Percentiles rank a stretch among this genome's conserved stretches.
Conservation (phyloP, 2,329 filamentous ascomycete species). For the Aspergillus ochraceus region DNA sequence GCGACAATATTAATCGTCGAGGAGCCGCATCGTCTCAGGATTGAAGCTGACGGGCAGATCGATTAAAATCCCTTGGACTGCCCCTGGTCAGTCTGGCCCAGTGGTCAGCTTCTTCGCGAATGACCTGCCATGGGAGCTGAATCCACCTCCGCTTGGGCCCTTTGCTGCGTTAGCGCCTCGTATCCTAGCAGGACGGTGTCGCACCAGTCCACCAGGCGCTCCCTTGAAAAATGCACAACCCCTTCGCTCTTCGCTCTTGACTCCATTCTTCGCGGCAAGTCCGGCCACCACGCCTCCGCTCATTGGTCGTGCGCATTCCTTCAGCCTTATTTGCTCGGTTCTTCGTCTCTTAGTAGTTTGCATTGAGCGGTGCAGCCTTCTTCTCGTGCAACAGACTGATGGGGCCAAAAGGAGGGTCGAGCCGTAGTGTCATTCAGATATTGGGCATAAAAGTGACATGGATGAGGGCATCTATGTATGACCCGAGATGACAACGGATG, state of each 20-base stretch:
- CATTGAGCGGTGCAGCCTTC: not conserved
- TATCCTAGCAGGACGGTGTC: not conserved
- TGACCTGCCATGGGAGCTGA: not conserved
- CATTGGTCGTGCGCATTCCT: not conserved
- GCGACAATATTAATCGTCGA: not conserved
- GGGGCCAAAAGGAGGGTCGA: not conserved
- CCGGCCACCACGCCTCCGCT: not conserved
- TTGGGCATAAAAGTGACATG: not conserved
- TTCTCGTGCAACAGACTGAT: not conserved
- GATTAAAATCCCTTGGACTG: not conserved
- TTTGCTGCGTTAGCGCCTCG: not conserved
- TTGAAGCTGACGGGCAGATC: not conserved
- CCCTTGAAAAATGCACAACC: not conserved
- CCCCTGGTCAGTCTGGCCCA: not conserved
- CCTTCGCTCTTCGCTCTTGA: not conserved
- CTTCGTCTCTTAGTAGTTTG: not conserved
- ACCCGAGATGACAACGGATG: not conserved
- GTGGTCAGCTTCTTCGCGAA: not conserved
- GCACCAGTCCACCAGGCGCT: not conserved
- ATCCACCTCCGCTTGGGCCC: not conserved
- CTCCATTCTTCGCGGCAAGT: not conserved
- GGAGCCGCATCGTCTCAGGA: not conserved
- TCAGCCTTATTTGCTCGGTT: not conserved
- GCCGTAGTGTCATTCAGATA: not conserved
- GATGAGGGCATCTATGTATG: not conserved